Base-by-base conservation (phyloP, 805 yeast genomes). In the Yarrowia alimentaria region DNA sequence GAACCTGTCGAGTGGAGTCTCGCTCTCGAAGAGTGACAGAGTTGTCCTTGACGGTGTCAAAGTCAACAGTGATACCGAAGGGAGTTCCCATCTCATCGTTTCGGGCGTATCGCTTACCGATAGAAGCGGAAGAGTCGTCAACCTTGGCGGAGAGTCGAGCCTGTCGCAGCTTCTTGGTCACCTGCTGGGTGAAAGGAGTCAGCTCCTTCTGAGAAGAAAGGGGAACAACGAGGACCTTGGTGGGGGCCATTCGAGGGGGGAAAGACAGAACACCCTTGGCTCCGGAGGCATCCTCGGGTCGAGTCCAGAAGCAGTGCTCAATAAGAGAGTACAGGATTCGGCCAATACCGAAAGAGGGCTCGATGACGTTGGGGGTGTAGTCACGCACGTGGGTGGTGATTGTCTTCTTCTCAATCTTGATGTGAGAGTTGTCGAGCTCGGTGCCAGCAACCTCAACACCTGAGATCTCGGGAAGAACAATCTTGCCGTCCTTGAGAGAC, bases 61-160 rank as follows among this genome's bases (percentile, higher is more conserved):
- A 91, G 70, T 91, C 99, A 61, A 91, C 85, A 57, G 99, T 91
- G 70, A 91, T 80, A 68, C 99, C 99, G 67, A 93, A 93, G 61
- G 99, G 99, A 51, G 98, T 93, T 70, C 99, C 99, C 65, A 91
- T 78, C 74, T 91, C 99, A 70, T 91, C 99, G 69, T 91, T 91
- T 75, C 99, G 86, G 57, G 99, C 89, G 64, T 91, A 91, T 73
- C 99, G 84, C 75, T 90, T 87, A 73, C 99, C 99, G 62, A 91
- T 93, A 24, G 98, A 86, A 16, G 96, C 97, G 59, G 95, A 85
- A 8, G 97, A 88, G 68, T 91, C 98, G 68, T 93, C 99, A 54
- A 91, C 83, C 77, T 90, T 91, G 77, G 90, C 87, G 59, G 97
- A 91, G 61, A 93, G 81, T 68, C 89, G 91, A 56, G 79, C 81